Conservation (phyloP, 768 basidiomycete species). For the Pleurotus tuber-regium region DNA sequence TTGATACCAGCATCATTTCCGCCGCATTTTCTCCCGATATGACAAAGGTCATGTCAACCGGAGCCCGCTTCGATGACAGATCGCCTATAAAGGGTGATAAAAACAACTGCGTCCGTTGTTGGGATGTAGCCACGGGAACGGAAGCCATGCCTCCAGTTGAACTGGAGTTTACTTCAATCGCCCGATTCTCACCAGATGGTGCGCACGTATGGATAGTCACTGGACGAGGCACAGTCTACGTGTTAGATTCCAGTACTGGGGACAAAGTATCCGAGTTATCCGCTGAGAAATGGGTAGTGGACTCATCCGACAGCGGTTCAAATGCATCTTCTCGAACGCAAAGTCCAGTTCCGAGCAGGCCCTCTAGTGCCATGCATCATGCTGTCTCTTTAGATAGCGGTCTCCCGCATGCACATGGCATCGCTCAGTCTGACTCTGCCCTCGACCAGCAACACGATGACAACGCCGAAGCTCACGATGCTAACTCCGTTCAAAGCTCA, state of each 20-base stretch:
- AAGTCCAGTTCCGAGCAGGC: not conserved
- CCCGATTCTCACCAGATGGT: not conserved
- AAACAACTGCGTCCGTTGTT: not conserved
- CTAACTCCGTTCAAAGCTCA: not conserved
- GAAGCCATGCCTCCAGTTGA: not conserved
- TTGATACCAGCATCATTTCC: constrained; percentile 3
- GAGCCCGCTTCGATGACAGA: not conserved
- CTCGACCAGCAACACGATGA: not conserved
- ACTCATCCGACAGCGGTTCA: no score
- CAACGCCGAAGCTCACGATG: not conserved
- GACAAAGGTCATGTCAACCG: constrained; percentile 2
- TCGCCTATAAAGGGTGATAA: not conserved
- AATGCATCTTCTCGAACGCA: not conserved
- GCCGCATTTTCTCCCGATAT: constrained; percentile 8
- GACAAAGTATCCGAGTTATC: not conserved
- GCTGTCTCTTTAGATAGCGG: not conserved
- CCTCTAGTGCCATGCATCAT: not conserved
- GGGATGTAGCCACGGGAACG: constrained; percentile 9
- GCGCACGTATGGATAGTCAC: not conserved
- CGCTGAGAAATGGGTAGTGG: not conserved
- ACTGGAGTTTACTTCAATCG: not conserved
- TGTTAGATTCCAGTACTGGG: not conserved
- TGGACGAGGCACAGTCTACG: not conserved
- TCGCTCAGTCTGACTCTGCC: not conserved
- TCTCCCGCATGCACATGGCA: not conserved